A percentile compares a stretch with the other conserved stretches of the same genome.
Conservation (phyloP, 192 early-diverging fungal genomes). For the Linnemannia zychae region DNA sequence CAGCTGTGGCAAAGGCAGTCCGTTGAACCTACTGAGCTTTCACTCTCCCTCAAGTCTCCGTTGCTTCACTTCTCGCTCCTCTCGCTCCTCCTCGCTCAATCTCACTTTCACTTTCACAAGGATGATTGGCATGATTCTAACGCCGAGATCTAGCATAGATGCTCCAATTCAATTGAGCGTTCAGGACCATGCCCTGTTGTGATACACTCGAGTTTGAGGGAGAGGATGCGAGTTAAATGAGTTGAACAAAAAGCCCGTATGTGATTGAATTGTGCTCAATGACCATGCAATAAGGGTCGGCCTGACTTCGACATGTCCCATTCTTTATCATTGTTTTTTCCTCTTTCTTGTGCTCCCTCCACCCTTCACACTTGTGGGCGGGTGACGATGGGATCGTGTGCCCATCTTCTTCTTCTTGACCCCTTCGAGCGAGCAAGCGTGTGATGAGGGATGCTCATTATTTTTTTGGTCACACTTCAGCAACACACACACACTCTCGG, state of each 20-base stretch:
- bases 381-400: constrained; percentile 23
- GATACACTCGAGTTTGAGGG: no score
- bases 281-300: background rate
- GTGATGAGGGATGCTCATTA: background rate
- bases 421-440: background rate
- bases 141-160: background rate
- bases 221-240: background rate
- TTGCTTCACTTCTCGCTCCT: background rate
- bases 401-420: background rate
- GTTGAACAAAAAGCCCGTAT: no score
- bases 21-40: background rate
- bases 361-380: constrained; percentile 6
- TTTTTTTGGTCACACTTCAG: constrained; percentile 19
- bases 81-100: no score
- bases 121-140: background rate
- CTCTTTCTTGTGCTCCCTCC: background rate
- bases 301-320: background rate
- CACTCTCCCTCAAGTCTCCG: background rate
- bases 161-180: background rate
- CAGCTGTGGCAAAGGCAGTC: background rate
- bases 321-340: background rate
- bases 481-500: background rate
- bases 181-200: background rate
- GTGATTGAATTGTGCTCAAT: background rate
- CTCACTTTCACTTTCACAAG: background rate